A percentile compares a stretch with the other conserved stretches of the same genome.
Conservation (phyloP, 371 early-diverging fungal genomes). For the Mucor lusitanicus region DNA sequence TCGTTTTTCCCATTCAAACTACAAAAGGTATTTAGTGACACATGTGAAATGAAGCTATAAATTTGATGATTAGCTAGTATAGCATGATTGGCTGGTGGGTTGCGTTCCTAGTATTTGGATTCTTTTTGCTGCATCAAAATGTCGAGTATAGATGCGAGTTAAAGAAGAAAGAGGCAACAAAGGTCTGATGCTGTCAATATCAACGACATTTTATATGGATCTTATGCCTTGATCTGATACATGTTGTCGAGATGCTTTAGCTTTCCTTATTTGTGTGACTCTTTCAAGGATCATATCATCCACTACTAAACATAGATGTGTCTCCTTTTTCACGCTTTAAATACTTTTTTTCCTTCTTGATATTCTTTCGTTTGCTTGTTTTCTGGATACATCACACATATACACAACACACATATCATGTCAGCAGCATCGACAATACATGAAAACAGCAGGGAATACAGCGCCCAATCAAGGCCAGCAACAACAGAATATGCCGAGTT, state of each 20-base stretch:
- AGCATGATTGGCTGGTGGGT: background rate
- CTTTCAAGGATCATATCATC: background rate
- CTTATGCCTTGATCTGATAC: no score
- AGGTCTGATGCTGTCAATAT: background rate
- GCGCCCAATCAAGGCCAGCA: background rate
- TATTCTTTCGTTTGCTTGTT: background rate
- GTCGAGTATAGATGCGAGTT: background rate
- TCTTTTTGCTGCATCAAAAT: background rate
- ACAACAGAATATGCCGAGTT: conserved; percentile 38
- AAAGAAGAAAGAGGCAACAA: background rate
- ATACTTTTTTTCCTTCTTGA: background rate
- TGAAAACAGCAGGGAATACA: background rate
- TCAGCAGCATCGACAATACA: background rate
- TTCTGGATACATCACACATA: background rate
- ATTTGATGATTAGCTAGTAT: background rate
- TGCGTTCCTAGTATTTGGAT: background rate
- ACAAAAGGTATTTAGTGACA: background rate
- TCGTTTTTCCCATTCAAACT: background rate
- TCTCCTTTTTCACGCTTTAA: background rate
- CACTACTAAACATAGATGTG: background rate
- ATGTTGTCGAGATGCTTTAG: background rate
- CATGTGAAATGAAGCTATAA: background rate
- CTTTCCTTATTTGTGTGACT: background rate
- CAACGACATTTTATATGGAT: no score
- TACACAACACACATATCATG: background rate